Percentiles rank a stretch among this genome's conserved stretches.
Evolutionary conservation across 352 stramenopile species (phyloP).

Genomic region (Globisporangium irregulare): DNA sequence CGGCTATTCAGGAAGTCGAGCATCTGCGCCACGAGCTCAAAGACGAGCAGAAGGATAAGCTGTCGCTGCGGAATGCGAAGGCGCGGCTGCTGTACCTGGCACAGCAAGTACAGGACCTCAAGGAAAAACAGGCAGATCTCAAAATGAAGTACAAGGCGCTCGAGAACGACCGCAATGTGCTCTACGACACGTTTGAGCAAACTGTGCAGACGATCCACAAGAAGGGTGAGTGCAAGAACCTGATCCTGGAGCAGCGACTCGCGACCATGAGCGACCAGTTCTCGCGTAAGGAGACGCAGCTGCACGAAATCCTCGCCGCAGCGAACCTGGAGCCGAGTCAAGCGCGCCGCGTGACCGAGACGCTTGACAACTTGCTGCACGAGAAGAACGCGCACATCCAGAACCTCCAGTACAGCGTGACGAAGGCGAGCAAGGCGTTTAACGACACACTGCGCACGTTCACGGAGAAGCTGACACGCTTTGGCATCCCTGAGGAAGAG

Average conservation of each 20-base stretch:
- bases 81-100: conserved; percentile 77
- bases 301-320: conserved; percentile 69
- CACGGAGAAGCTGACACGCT: conserved; percentile 55
- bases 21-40: conserved; percentile 87
- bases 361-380: conserved; percentile 59
- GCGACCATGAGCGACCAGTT: conserved; percentile 69
- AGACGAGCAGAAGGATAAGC: conserved; percentile 90
- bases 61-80: conserved; percentile 88
- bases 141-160: conserved; percentile 68
- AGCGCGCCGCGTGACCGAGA: conserved; percentile 63
- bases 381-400: conserved; percentile 58
- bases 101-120: conserved; percentile 65
- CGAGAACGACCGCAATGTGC: conserved; percentile 82
- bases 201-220: conserved; percentile 88
- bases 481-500: conserved; percentile 75
- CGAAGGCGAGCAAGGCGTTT: conserved; percentile 76
- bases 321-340: conserved; percentile 73
- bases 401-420: conserved; percentile 57
- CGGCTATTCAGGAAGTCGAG: conserved; percentile 87
- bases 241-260: conserved; percentile 85
- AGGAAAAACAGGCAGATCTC: conserved; percentile 62
- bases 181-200: conserved; percentile 91
- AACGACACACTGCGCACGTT: conserved; percentile 78
- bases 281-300: conserved; percentile 65
- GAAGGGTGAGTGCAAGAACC: conserved; percentile 90